phyloP scores from a whole-genome alignment of 805 yeast species.

The Wilhelminamyces savonicus region DNA sequence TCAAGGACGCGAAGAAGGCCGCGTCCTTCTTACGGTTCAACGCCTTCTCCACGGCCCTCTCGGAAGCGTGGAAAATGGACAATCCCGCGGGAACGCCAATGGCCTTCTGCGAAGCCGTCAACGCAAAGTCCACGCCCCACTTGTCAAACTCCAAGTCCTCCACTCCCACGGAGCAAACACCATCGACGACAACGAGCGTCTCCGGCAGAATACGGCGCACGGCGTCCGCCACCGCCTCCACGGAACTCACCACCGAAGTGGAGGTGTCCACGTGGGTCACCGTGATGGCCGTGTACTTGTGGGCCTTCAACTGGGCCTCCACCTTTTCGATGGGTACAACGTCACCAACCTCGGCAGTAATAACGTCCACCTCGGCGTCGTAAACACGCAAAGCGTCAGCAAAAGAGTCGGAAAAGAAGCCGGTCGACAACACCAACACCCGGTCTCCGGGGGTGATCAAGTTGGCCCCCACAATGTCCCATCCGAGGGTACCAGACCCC shows the following conservation, averaged over 20 bases:
- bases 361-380: constrained; percentile 68
- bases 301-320: constrained; percentile 46
- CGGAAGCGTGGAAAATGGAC: constrained; percentile 68
- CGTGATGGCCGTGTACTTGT: constrained; percentile 63
- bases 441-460: constrained; percentile 46
- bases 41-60: constrained; percentile 65
- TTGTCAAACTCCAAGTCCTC: constrained; percentile 79
- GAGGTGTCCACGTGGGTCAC: constrained; percentile 96
- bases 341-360: constrained; percentile 71
- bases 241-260: constrained; percentile 82
- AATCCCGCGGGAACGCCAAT: constrained; percentile 93
- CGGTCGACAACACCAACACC: constrained; percentile 81
- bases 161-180: constrained; percentile 91
- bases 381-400: constrained; percentile 69
- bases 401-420: constrained; percentile 80
- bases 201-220: constrained; percentile 68
- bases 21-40: constrained; percentile 41
- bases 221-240: constrained; percentile 54
- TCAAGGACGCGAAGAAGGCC: constrained; percentile 63
- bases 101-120: constrained; percentile 95
- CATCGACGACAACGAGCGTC: constrained; percentile 81
- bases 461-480: constrained; percentile 87
- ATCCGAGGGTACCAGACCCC: constrained; percentile 93
- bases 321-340: constrained; percentile 52
- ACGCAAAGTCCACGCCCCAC: constrained; percentile 85